Base-by-base conservation (phyloP, 768 basidiomycete genomes). In the Saitozyma podzolica region DNA sequence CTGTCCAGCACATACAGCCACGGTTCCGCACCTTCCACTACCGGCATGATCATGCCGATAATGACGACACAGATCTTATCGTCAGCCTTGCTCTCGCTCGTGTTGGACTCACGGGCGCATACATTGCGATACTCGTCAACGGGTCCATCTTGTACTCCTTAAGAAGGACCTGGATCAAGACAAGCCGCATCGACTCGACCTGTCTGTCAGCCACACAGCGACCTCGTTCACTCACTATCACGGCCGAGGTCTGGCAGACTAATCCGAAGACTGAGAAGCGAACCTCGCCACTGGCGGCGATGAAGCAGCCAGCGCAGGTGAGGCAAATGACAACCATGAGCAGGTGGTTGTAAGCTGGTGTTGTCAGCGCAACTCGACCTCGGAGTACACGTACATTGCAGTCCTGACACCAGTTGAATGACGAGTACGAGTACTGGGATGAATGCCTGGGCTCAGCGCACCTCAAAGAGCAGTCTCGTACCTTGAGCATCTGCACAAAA, bases 401-500 rank as follows among this genome's bases (percentile, higher is more conserved):
- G 59, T 6, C 68, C 63, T 16, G 60, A 17, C 8, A 54, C 63
- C 0, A 56, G 54, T 20, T 58, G 60, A 29, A 70, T 61, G 45
- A 70, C 41, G 19, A 64, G 63, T 7, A 58, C 59, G 40, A 65
- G 51, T 20, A 70, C 61, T 1, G 63, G 69, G 29, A 67, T 70
- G 50, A 70, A 70, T 3, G 63, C 58, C 68, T 69, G 40, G 16
- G 13, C 40, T 64, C 2, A 59, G 42, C 20, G 20, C 52, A 37
- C 13, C 6, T 14, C 14, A 3, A 40, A 50, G 9, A 39, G 29
- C 49, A 41, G 10, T 14, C 10, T 62, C 65, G 54, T 16, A 66
- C 68, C 63, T 70, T 70, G 29, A 67, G 58, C 69, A 70, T 70
- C 50, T 70, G 69, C 0, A 70, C 66, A 53, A 70, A 70, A 54